Conservation (phyloP, 1,284 basidiomycete species). For the Trametes hirsuta region DNA sequence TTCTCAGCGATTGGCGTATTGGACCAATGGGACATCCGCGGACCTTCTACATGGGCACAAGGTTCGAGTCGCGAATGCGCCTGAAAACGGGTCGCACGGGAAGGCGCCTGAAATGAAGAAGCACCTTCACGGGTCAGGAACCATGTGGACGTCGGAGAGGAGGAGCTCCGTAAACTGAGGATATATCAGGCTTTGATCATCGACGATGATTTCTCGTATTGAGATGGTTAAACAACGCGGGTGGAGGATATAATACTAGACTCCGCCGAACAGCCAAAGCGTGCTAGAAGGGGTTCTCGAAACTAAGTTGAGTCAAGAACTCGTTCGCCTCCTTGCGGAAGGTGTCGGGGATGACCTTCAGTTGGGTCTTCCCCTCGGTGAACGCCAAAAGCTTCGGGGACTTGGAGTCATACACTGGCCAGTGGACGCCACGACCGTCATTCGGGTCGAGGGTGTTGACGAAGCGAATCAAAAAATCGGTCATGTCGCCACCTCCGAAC, state of each 20-base stretch:
- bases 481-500: conserved; percentile 10
- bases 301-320: background rate
- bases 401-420: conserved; percentile 1
- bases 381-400: conserved; percentile 9
- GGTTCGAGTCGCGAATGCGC: too few species aligned
- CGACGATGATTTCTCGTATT: background rate
- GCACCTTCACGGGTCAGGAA: too few species aligned
- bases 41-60: too few species aligned
- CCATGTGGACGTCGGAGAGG: too few species aligned
- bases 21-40: too few species aligned
- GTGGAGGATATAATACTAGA: background rate
- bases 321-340: conserved; percentile 10
- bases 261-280: background rate
- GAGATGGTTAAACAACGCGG: background rate
- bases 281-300: background rate
- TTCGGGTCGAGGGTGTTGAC: conserved; percentile 35
- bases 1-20: too few species aligned
- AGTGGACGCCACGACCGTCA: conserved; percentile 24
- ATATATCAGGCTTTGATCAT: too few species aligned
- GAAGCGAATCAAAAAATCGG: conserved; percentile 19
- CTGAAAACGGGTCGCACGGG: too few species aligned
- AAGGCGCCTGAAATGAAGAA: too few species aligned
- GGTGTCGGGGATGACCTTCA: conserved; percentile 1
- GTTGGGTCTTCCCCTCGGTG: conserved; percentile 15
- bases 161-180: too few species aligned